Conservation (phyloP, 495 filamentous ascomycete genomes). For the Neurospora sp. region DNA sequence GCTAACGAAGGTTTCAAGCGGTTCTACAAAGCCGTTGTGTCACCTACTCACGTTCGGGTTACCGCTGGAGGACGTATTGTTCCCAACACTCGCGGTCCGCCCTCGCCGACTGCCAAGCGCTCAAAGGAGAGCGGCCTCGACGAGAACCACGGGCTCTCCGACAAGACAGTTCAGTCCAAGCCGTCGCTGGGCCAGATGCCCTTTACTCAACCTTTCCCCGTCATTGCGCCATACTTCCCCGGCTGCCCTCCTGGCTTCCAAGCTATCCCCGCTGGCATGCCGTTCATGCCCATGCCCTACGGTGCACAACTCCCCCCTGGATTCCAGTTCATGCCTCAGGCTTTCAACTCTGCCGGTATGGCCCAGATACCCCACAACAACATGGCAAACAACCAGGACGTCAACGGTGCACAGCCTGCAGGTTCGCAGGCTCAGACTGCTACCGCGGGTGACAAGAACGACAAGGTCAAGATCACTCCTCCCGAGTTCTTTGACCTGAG, state of each 20-base stretch:
- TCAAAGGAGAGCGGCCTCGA: constrained; percentile 20
- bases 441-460: constrained; percentile 22
- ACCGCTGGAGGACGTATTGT: constrained; percentile 48
- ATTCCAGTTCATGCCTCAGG: constrained; percentile 11
- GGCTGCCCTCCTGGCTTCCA: constrained; percentile 21
- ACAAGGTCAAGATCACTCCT: constrained; percentile 31
- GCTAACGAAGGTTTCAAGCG: constrained; percentile 43
- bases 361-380: constrained; percentile 11
- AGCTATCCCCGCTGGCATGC: constrained; percentile 17
- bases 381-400: not conserved
- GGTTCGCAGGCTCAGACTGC: constrained; percentile 17
- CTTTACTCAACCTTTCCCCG: constrained; percentile 9
- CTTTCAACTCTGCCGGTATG: constrained; percentile 5
- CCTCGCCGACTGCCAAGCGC: constrained; percentile 34
- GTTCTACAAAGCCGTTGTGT: constrained; percentile 46
- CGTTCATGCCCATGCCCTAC: constrained; percentile 21
- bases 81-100: constrained; percentile 41
- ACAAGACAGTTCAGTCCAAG: constrained; percentile 13
- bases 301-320: constrained; percentile 15
- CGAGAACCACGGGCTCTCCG: constrained; percentile 6
- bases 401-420: constrained; percentile 15
- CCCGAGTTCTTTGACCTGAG: constrained; percentile 35
- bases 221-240: constrained; percentile 14
- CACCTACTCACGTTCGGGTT: constrained; percentile 44
- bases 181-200: constrained; percentile 4